Evolutionary conservation across 148 eudicot genomes (phyloP).

Genomic region (Spergularia bocconei): DNA sequence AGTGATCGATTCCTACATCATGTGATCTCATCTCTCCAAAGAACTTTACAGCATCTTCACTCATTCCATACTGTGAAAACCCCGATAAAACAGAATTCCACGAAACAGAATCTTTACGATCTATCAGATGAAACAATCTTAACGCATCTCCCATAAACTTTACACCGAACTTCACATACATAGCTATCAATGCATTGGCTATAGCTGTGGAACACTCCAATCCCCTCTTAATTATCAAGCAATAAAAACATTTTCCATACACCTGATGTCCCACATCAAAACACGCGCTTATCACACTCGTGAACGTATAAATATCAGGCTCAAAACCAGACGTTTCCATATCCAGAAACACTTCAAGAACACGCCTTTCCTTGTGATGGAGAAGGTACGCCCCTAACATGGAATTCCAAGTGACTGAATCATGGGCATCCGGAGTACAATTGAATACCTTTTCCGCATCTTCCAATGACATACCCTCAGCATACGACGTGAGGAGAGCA

Average conservation of each 20-base stretch:
- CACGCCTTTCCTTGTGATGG: conserved; percentile 39
- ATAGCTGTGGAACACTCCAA: conserved; percentile 52
- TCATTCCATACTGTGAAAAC: conserved; percentile 61
- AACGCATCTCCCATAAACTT: conserved; percentile 54
- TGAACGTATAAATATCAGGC: conserved; percentile 64
- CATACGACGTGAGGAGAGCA: conserved; percentile 56
- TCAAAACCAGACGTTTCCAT: conserved; percentile 55
- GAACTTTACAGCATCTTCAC: conserved; percentile 58
- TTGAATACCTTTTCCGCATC: conserved; percentile 50
- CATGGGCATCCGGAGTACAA: conserved; percentile 34
- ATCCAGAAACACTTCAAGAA: conserved; percentile 47
- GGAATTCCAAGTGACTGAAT: conserved; percentile 75
- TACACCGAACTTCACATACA: conserved; percentile 52
- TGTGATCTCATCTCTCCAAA: conserved; percentile 46
- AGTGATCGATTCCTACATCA: conserved; percentile 51
- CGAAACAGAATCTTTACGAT: conserved; percentile 55
- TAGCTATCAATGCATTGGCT: conserved; percentile 62
- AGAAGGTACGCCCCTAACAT: conserved; percentile 58
- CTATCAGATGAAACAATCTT: conserved; percentile 46
- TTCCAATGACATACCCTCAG: conserved; percentile 55
- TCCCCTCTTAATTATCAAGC: conserved; percentile 57
- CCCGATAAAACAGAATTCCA: conserved; percentile 81
- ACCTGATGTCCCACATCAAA: conserved; percentile 37
- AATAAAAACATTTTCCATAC: conserved; percentile 58
- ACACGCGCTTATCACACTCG: conserved; percentile 66